These are phyloP conservation scores for Hypoxylon sp. DNA, from an alignment of 2,329 filamentous ascomycete species.

Conservation along the genomic window DNA sequence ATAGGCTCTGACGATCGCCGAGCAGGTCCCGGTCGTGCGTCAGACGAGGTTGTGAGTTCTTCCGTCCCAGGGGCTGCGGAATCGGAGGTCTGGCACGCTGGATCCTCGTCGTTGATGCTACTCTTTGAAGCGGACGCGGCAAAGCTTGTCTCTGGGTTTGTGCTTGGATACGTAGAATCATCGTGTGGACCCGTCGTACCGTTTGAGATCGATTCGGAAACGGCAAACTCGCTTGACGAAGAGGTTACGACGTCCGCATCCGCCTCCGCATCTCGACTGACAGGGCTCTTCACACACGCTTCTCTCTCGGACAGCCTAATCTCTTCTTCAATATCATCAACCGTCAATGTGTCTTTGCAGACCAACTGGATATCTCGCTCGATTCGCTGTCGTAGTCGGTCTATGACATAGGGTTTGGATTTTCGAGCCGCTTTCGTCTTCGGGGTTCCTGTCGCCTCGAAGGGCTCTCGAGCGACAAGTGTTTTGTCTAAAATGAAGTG, in stretches of 20 bases:
- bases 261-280: constrained; percentile 1
- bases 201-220: constrained; percentile 6
- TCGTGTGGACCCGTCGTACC: constrained; percentile 10
- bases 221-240: constrained; percentile 10
- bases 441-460: constrained; percentile 44
- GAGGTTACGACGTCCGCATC: constrained; percentile 9
- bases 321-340: constrained; percentile 49
- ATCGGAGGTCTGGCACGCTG: constrained; percentile 2
- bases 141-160: constrained; percentile 4
- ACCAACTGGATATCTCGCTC: constrained; percentile 57
- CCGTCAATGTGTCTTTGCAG: constrained; percentile 59
- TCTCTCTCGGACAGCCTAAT: constrained; percentile 12
- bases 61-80: constrained; percentile 4
- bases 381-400: constrained; percentile 55
- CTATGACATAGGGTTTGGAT: constrained; percentile 51
- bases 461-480: constrained; percentile 50
- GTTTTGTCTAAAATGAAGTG: constrained; percentile 61
- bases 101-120: constrained; percentile 3
- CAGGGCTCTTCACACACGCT: not conserved
- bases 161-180: constrained; percentile 1
- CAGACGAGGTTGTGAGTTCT: constrained; percentile 19
- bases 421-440: constrained; percentile 47
- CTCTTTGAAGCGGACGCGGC: constrained; percentile 14
- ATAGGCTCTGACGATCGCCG: constrained; percentile 29
- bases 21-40: constrained; percentile 18